Percentiles rank a stretch among this genome's conserved stretches.
These are phyloP conservation scores for Corymbia citriodora DNA, from an alignment of 441 rosid genomes.

Conservation along the genomic window DNA sequence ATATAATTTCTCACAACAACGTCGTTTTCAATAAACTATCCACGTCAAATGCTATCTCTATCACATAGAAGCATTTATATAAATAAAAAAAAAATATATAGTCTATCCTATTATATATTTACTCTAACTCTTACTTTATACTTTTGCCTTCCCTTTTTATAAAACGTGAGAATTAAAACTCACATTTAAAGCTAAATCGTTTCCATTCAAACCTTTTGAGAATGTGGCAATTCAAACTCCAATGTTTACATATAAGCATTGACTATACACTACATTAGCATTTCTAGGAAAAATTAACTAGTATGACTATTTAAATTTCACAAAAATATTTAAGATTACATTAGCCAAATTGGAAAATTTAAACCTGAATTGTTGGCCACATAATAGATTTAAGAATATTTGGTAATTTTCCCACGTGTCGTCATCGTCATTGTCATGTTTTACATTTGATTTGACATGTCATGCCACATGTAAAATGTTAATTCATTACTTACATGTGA, in stretches of 20 bases:
- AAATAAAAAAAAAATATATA: too few species aligned
- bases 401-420: not conserved
- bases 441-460: not conserved
- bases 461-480: rapidly evolving
- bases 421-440: not conserved
- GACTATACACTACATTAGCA: not conserved
- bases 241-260: not conserved
- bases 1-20: not conserved
- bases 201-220: too few species aligned
- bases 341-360: rapidly evolving
- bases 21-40: too few species aligned
- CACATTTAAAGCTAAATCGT: too few species aligned
- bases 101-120: too few species aligned
- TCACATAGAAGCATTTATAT: rapidly evolving
- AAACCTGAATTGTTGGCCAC: rapidly evolving
- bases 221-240: too few species aligned
- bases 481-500: not conserved
- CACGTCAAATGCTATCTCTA: rapidly evolving
- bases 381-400: rapidly evolving
- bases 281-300: too few species aligned
- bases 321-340: too few species aligned
- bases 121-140: too few species aligned
- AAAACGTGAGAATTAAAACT: too few species aligned
- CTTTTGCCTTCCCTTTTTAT: too few species aligned
- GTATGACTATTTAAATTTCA: too few species aligned